Conservation (phyloP, 805 yeast genomes). For the Starmerella floricola region DNA sequence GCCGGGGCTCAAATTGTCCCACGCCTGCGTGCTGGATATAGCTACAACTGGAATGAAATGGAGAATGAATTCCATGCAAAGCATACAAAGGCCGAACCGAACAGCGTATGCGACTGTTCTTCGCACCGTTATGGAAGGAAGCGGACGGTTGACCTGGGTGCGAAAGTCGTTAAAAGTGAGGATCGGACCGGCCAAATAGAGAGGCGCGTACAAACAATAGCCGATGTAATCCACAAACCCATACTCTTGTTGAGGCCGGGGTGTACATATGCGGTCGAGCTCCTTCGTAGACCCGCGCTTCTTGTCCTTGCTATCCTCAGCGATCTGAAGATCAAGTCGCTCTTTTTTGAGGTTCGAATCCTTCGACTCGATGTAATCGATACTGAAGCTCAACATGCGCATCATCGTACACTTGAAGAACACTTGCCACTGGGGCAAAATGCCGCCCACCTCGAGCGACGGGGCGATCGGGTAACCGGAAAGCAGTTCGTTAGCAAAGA, state of each 20-base stretch:
- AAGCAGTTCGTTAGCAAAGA: conserved; percentile 64
- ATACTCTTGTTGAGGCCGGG: conserved; percentile 51
- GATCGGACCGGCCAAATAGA: conserved; percentile 91
- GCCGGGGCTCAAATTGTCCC: conserved; percentile 81
- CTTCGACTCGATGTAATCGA: conserved; percentile 42
- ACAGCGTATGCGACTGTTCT: conserved; percentile 50
- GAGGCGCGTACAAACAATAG: conserved; percentile 72
- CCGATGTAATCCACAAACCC: conserved; percentile 54
- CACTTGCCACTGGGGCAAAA: conserved; percentile 89
- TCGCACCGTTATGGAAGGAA: conserved; percentile 46
- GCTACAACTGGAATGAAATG: conserved; percentile 92
- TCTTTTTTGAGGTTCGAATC: not conserved
- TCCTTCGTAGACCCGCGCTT: conserved; percentile 24
- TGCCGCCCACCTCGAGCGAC: conserved; percentile 59
- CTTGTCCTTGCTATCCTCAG: no score
- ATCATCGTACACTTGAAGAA: conserved; percentile 81
- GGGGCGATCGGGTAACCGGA: conserved; percentile 41
- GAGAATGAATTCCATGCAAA: conserved; percentile 78
- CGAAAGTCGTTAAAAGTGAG: conserved; percentile 83
- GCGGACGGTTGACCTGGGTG: conserved; percentile 45
- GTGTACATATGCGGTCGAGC: conserved; percentile 31
- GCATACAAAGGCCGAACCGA: conserved; percentile 57
- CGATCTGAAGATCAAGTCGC: no score
- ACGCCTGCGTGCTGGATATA: conserved; percentile 75
- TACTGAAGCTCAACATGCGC: conserved; percentile 68